Evolutionary conservation across 306 rosid species (phyloP).

Genomic region (Cucumis hystrix): DNA sequence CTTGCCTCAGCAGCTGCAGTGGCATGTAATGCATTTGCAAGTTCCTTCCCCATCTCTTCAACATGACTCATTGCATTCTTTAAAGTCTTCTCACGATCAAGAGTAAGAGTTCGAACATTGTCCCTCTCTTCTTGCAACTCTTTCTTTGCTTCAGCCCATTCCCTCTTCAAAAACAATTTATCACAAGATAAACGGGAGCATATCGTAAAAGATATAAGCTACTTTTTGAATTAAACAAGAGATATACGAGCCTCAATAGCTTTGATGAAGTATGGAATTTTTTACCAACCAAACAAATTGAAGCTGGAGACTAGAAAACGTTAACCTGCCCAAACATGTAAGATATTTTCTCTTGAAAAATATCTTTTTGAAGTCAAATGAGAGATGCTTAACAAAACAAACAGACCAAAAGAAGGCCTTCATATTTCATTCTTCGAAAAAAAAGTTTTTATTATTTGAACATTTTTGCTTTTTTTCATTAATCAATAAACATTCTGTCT

Average conservation of each 20-base stretch:
- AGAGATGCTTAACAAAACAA: not conserved
- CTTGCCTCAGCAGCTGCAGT: slow-evolving; percentile 67
- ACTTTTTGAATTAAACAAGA: not conserved
- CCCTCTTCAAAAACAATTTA: slow-evolving; percentile 38
- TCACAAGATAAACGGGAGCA: not conserved
- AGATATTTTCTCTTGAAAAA: not conserved
- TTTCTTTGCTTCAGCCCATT: slow-evolving; percentile 91
- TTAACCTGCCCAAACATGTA: not conserved
- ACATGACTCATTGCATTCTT: slow-evolving; percentile 57
- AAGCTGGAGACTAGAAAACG: not conserved
- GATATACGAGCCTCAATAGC: not conserved
- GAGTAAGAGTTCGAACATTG: slow-evolving; percentile 41
- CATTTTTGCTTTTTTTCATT: not conserved
- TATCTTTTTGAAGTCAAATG: not conserved
- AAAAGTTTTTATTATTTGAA: not conserved
- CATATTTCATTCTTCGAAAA: not conserved
- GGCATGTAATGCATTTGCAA: slow-evolving; percentile 54
- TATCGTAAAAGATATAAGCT: not conserved
- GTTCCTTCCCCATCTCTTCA: slow-evolving; percentile 76
- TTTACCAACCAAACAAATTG: not conserved
- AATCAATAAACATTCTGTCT: not conserved
- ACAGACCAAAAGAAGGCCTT: not conserved
- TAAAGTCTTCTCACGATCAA: slow-evolving; percentile 54
- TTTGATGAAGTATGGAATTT: not conserved
- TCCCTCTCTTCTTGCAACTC: slow-evolving; percentile 75